A percentile compares a stretch with the other conserved stretches of the same genome.
These are phyloP conservation scores for Parietichytrium sp. DNA, from an alignment of 108 stramenopile species.

Conservation along the genomic window DNA sequence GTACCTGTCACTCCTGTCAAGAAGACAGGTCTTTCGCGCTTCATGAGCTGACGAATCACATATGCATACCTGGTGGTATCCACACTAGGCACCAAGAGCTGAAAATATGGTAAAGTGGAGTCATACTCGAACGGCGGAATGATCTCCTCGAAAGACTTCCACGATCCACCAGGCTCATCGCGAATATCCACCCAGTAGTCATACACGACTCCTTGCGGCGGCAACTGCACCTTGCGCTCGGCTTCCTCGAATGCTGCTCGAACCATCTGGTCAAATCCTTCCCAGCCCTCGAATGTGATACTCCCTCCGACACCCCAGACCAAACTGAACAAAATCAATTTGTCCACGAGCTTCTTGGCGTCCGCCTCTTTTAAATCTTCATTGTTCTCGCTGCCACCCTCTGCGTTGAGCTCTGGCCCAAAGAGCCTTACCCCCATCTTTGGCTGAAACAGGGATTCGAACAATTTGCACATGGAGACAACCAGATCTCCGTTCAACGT, in stretches of 20 bases:
- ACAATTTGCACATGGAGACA: slow-evolving; percentile 52
- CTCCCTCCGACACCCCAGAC: slow-evolving; percentile 63
- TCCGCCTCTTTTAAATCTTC: slow-evolving; percentile 25
- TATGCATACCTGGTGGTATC: slow-evolving; percentile 63
- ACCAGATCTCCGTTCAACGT: slow-evolving; percentile 64
- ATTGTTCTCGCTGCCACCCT: too few species aligned
- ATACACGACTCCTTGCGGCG: slow-evolving; percentile 50
- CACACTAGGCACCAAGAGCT: slow-evolving; percentile 63
- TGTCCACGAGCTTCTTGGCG: slow-evolving; percentile 52
- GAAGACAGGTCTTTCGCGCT: slow-evolving; percentile 62
- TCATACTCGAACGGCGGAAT: slow-evolving; percentile 59
- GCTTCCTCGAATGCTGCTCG: slow-evolving; percentile 40
- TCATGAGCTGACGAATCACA: slow-evolving; percentile 53
- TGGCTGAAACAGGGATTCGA: slow-evolving; percentile 47
- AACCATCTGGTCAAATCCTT: slow-evolving; percentile 45
- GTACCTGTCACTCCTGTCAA: slow-evolving; percentile 70
- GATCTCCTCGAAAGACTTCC: slow-evolving; percentile 55
- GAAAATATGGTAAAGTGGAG: slow-evolving; percentile 54
- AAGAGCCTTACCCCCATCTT: slow-evolving; percentile 30
- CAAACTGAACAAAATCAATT: slow-evolving; percentile 58
- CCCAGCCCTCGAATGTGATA: slow-evolving; percentile 46
- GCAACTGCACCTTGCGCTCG: slow-evolving; percentile 44
- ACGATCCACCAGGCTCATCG: slow-evolving; percentile 41
- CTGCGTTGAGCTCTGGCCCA: neutral
- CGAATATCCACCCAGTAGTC: slow-evolving; percentile 59